These are phyloP conservation scores for Paramecium sonneborni DNA, from an alignment of 73 alveolate genomes.

Conservation along the genomic window DNA sequence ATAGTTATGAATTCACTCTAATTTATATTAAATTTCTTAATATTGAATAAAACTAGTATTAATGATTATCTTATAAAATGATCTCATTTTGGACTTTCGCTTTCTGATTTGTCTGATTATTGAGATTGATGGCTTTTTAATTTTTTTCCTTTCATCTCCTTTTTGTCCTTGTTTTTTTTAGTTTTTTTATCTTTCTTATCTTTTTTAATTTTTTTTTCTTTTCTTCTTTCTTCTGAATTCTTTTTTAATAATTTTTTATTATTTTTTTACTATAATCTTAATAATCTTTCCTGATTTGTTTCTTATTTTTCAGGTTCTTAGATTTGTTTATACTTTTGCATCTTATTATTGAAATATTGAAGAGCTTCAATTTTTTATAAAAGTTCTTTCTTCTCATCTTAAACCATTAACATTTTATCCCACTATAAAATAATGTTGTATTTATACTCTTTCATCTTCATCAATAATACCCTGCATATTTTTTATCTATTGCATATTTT, in stretches of 20 bases:
- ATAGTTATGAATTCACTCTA: neutral
- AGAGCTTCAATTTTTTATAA: conserved; percentile 69
- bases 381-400: conserved; percentile 75
- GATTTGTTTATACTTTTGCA: neutral
- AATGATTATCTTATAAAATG: neutral
- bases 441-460: conserved; percentile 66
- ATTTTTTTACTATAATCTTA: neutral
- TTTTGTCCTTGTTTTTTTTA: neutral
- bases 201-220: neutral
- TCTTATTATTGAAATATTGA: neutral
- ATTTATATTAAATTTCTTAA: neutral
- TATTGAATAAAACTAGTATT: neutral
- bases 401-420: conserved; percentile 88
- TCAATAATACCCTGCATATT: conserved; percentile 32
- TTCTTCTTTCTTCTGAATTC: neutral
- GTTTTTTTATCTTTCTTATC: neutral
- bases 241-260: neutral
- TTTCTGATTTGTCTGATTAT: neutral
- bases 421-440: conserved; percentile 57
- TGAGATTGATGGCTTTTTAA: neutral
- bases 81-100: neutral
- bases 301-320: neutral
- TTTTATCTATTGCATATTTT: conserved; percentile 44
- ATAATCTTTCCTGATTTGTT: neutral
- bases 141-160: neutral